These are phyloP conservation scores for Cercospora sp. DNA, from an alignment of 2,329 filamentous ascomycete species.

Conservation along the genomic window DNA sequence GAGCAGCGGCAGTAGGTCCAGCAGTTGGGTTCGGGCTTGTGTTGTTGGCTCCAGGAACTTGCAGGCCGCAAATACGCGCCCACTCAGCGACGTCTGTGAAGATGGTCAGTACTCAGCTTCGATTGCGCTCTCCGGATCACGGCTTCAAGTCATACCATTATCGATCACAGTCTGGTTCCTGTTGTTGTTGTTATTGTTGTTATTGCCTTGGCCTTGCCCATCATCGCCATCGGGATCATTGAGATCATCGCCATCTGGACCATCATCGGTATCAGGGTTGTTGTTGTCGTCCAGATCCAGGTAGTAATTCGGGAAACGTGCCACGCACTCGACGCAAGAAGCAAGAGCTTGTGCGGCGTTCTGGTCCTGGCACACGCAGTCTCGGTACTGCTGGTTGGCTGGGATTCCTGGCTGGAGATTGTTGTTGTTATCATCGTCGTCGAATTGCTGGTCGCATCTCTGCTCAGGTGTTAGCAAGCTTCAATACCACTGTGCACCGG, in stretches of 20 bases:
- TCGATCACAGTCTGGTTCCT: not conserved
- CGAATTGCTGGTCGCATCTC: slow-evolving; percentile 20
- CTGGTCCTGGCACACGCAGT: slow-evolving; percentile 18
- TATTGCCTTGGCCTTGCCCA: not conserved
- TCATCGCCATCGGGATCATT: slow-evolving; percentile 1
- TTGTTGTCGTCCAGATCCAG: slow-evolving; percentile 14
- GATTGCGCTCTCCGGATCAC: not conserved
- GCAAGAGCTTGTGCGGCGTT: slow-evolving; percentile 14
- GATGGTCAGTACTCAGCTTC: not conserved
- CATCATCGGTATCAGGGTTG: not conserved
- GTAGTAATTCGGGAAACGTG: slow-evolving; percentile 17
- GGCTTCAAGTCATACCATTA: not conserved
- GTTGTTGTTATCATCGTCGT: slow-evolving; percentile 16
- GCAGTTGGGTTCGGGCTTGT: not conserved
- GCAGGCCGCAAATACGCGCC: slow-evolving; percentile 8
- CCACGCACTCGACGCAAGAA: slow-evolving; percentile 17
- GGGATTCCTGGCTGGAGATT: not conserved
- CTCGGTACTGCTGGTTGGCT: slow-evolving; percentile 16
- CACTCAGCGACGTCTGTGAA: slow-evolving; percentile 5
- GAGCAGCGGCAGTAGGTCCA: not conserved
- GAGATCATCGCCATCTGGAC: slow-evolving; percentile 1
- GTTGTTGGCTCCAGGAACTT: not conserved
- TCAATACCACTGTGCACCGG: not conserved
- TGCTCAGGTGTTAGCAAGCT: slow-evolving; percentile 2
- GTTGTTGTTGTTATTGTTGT: not conserved